Evolutionary conservation across 2,329 filamentous ascomycete species (phyloP).

Genomic region (Talaromyces verruculosus): DNA sequence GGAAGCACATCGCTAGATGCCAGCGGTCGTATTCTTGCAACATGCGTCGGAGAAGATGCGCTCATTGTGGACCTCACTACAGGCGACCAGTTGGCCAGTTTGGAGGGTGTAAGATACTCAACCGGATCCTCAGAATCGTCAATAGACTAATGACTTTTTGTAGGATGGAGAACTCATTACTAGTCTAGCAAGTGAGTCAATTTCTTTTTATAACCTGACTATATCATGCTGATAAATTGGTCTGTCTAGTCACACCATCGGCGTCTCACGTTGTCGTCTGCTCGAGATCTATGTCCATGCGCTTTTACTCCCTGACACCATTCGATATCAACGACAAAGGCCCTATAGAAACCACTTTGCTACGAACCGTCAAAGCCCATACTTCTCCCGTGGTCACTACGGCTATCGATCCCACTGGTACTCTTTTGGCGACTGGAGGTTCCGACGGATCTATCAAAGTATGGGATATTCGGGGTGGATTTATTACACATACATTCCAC

Average conservation of each 20-base stretch:
- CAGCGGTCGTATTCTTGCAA: constrained; percentile 77
- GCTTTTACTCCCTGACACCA: constrained; percentile 73
- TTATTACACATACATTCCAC: constrained; percentile 91
- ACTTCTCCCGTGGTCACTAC: constrained; percentile 84
- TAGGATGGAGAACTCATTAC: constrained; percentile 64
- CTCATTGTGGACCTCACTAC: constrained; percentile 81
- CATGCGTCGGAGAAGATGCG: constrained; percentile 87
- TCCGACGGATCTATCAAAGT: constrained; percentile 94
- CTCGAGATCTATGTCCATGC: constrained; percentile 94
- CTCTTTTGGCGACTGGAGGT: constrained; percentile 85
- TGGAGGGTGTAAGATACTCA: constrained; percentile 71
- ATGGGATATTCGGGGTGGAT: constrained; percentile 90
- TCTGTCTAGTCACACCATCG: constrained; percentile 71
- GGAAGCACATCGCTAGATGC: constrained; percentile 82
- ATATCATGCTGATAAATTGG: constrained; percentile 18
- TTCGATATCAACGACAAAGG: constrained; percentile 54
- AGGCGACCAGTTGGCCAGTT: constrained; percentile 75
- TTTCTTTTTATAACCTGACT: constrained; percentile 3
- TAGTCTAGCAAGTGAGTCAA: constrained; percentile 44
- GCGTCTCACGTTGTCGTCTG: constrained; percentile 86
- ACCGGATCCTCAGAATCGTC: constrained; percentile 21
- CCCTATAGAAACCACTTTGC: constrained; percentile 64
- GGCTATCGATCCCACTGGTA: constrained; percentile 81
- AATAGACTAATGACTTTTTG: constrained; percentile 13
- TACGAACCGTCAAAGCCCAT: constrained; percentile 85